A percentile compares a stretch with the other conserved stretches of the same genome.
These are phyloP conservation scores for Lentinula aciculospora DNA, from an alignment of 768 basidiomycete species.

Conservation along the genomic window DNA sequence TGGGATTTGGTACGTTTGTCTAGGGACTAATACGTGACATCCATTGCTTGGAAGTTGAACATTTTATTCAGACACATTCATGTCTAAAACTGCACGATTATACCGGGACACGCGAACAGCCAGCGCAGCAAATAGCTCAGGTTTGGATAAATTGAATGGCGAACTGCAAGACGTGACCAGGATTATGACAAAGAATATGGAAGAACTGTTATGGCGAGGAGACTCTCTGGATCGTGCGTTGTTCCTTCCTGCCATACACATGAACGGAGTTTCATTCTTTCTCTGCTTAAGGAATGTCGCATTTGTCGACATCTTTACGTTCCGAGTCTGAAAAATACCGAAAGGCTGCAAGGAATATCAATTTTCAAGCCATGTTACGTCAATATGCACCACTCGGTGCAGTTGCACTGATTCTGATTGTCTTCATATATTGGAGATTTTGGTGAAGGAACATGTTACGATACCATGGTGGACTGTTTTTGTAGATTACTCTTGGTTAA, in stretches of 20 bases:
- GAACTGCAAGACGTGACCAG: slow-evolving; percentile 96
- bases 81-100: slow-evolving; percentile 93
- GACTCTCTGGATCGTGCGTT: slow-evolving; percentile 90
- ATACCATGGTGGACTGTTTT: neutral
- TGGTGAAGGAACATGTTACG: slow-evolving; percentile 27
- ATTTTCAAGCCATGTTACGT: slow-evolving; percentile 87
- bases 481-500: slow-evolving; percentile 7
- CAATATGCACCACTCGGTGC: slow-evolving; percentile 94
- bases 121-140: slow-evolving; percentile 54
- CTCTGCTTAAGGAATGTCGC: slow-evolving; percentile 78
- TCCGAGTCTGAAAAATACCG: slow-evolving; percentile 98
- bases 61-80: slow-evolving; percentile 84
- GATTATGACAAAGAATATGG: slow-evolving; percentile 99
- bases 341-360: slow-evolving; percentile 92
- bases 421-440: slow-evolving; percentile 78
- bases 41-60: neutral
- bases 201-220: slow-evolving; percentile 96
- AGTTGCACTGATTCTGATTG: slow-evolving; percentile 70
- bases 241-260: neutral
- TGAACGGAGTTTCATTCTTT: slow-evolving; percentile 2
- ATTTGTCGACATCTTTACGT: slow-evolving; percentile 87
- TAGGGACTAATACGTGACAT: neutral
- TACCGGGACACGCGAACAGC: slow-evolving; percentile 93
- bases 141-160: slow-evolving; percentile 86
- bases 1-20: slow-evolving; percentile 81